Percentiles rank a stretch among this genome's conserved stretches.
Evolutionary conservation across 352 stramenopile species (phyloP).

Genomic region (Globisporangium polare): DNA sequence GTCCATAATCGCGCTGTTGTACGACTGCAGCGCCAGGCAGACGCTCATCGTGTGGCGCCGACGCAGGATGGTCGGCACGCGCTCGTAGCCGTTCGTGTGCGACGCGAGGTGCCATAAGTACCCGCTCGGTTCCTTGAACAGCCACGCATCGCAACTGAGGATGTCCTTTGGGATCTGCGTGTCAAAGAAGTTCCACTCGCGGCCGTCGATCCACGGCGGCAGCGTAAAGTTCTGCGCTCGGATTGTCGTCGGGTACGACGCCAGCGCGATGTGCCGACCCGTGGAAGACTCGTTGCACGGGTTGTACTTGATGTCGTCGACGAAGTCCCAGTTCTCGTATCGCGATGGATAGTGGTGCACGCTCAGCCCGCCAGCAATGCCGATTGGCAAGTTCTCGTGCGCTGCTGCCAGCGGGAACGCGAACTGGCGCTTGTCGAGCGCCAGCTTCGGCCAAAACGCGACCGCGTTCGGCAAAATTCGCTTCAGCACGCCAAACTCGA

Average conservation of each 20-base stretch:
- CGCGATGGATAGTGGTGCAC: conserved; percentile 78
- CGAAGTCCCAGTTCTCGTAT: conserved; percentile 87
- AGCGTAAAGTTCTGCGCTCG: conserved; percentile 71
- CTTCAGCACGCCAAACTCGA: conserved; percentile 48
- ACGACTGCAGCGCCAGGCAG: conserved; percentile 57
- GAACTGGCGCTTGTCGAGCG: conserved; percentile 49
- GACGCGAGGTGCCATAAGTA: conserved; percentile 72
- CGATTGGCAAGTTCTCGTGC: conserved; percentile 47
- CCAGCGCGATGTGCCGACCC: conserved; percentile 37
- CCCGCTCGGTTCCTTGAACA: conserved; percentile 48
- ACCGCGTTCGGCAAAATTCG: conserved; percentile 46
- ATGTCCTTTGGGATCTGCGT: conserved; percentile 56
- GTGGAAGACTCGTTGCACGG: conserved; percentile 45
- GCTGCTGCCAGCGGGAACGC: conserved; percentile 67
- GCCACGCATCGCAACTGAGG: conserved; percentile 68
- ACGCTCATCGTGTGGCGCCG: conserved; percentile 75
- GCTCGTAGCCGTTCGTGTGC: conserved; percentile 73
- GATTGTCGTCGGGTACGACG: conserved; percentile 74
- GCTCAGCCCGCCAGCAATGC: conserved; percentile 67
- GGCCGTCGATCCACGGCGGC: conserved; percentile 72
- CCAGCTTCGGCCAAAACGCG: conserved; percentile 48
- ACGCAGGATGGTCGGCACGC: conserved; percentile 71
- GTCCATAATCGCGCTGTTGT: conserved; percentile 58
- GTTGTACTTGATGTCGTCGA: conserved; percentile 76
- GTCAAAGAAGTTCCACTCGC: conserved; percentile 71